Evolutionary conservation across 768 basidiomycete genomes (phyloP).

Genomic region (Mycena crocata): DNA sequence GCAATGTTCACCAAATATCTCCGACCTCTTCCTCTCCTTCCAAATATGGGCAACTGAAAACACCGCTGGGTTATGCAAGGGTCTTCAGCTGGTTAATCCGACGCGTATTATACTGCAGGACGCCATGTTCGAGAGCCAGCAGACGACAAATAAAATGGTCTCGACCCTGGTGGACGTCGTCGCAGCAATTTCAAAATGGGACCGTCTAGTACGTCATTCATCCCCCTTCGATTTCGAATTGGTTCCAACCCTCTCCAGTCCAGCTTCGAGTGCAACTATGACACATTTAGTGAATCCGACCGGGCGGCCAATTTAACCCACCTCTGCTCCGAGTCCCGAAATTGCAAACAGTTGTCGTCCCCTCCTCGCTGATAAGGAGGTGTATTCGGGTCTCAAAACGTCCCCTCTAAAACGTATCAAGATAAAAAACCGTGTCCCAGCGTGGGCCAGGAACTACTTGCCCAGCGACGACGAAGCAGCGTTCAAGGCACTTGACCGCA

Average conservation of each 20-base stretch:
- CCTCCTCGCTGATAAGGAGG: neutral
- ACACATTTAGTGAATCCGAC: neutral
- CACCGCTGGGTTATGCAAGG: constrained; percentile 5
- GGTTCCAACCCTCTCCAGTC: neutral
- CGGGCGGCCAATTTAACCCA: neutral
- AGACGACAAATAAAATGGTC: neutral
- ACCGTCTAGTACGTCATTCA: constrained; percentile 7
- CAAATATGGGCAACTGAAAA: no score
- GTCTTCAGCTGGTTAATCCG: constrained; percentile 14
- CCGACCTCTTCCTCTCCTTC: neutral
- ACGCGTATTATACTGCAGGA: constrained; percentile 16
- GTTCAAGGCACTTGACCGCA: neutral
- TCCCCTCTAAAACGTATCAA: constrained; percentile 11
- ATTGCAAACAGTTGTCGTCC: constrained; percentile 7
- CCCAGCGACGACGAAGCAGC: neutral
- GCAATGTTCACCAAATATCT: neutral
- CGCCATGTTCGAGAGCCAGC: neutral
- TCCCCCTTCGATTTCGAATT: neutral
- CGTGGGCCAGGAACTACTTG: neutral
- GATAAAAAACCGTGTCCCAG: neutral
- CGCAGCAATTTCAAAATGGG: constrained; percentile 5
- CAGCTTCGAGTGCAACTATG: neutral
- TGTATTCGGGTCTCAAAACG: neutral
- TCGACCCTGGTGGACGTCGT: neutral
- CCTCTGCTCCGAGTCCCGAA: neutral